Base-by-base conservation (phyloP, 2,329 filamentous ascomycete genomes). In the Diaporthe amygdali region DNA sequence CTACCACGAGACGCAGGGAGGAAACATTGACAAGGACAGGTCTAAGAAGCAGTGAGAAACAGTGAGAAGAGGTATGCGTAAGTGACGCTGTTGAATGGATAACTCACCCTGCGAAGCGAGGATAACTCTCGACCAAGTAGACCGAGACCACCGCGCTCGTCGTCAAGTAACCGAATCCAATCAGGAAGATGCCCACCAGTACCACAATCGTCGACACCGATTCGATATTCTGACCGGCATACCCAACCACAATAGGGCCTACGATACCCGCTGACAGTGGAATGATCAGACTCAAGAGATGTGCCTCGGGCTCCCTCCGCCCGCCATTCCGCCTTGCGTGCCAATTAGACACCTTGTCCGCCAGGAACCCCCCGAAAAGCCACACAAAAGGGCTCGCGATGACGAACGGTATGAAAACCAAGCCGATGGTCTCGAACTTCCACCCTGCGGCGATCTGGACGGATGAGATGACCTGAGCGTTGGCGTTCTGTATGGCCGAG, bases 341-440 rank as follows among this genome's bases (percentile, higher is more conserved):
- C 56, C 56, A 68, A 61, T 77, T 75, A 39, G 74, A 74, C 52
- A 77, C 30, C 55, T 67, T 78, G 73, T 83, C 81, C 27, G 81
- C 77, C 8, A 80, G 66, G 37, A 75, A 80, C 2, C 81, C 81
- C 2, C 81, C 81, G 2, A 79, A 75, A 15, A 81, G 68, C 22
- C 74, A 75, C 17, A 74, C 72, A 4, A 76, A 72, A 2, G 74
- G 74, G 27, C 56, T 73, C 12, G 74, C 74, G 20, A 71, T 47
- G 47, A 76, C 69, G 27, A 75, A 39, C 27, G 77, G 75, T 1
- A 79, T 47, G 47, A 77, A 74, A 3, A 73, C 73, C 14, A 78
- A 63, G 3, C 77, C 78, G 3, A 76, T 73, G 22, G 71, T 75
- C 68, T 78, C 75, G 49, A 78, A 79, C 56, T 76, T 64, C 77